These are phyloP conservation scores for Nemania bipapillata DNA, from an alignment of 2,329 filamentous ascomycete species.

Conservation along the genomic window DNA sequence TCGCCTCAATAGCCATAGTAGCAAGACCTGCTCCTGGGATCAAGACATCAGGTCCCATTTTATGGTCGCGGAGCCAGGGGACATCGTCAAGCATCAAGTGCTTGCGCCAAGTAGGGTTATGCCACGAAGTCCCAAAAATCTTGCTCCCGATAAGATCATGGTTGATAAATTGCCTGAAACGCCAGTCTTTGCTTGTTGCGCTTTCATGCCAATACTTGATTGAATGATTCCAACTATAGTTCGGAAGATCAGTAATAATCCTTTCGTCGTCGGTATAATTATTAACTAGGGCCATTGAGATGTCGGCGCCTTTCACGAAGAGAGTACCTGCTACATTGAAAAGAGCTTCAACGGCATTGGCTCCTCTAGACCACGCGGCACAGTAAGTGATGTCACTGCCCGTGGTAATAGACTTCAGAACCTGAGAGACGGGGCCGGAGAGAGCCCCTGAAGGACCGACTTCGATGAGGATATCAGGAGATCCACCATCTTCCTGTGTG, in stretches of 20 bases:
- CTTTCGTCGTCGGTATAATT: slow-evolving; percentile 14
- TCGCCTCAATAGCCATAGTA: slow-evolving; percentile 49
- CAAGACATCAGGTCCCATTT: slow-evolving; percentile 40
- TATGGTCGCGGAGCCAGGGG: slow-evolving; percentile 60
- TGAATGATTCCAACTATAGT: slow-evolving; percentile 45
- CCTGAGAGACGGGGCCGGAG: slow-evolving; percentile 44
- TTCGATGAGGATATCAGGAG: slow-evolving; percentile 25
- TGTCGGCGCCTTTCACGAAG: slow-evolving; percentile 26
- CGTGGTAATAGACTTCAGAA: slow-evolving; percentile 32
- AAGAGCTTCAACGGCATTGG: slow-evolving; percentile 25
- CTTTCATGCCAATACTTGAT: slow-evolving; percentile 44
- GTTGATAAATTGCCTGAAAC: slow-evolving; percentile 26
- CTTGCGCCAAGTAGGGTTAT: slow-evolving; percentile 30
- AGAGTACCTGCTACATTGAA: slow-evolving; percentile 44
- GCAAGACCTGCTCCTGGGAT: slow-evolving; percentile 55
- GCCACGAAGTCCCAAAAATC: slow-evolving; percentile 37
- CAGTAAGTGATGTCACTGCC: slow-evolving; percentile 6
- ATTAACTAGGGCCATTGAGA: slow-evolving; percentile 42
- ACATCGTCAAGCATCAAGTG: slow-evolving; percentile 29
- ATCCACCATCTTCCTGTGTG: neutral
- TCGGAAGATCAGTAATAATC: slow-evolving; percentile 44
- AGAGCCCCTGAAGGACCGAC: slow-evolving; percentile 43
- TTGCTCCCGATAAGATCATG: slow-evolving; percentile 44
- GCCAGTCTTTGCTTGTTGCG: slow-evolving; percentile 41
- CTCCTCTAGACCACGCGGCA: slow-evolving; percentile 37